A percentile compares a stretch with the other conserved stretches of the same genome.
Evolutionary conservation across 176 grass and related monocot genomes (phyloP).

Genomic region (Coix lacrymajobi): DNA sequence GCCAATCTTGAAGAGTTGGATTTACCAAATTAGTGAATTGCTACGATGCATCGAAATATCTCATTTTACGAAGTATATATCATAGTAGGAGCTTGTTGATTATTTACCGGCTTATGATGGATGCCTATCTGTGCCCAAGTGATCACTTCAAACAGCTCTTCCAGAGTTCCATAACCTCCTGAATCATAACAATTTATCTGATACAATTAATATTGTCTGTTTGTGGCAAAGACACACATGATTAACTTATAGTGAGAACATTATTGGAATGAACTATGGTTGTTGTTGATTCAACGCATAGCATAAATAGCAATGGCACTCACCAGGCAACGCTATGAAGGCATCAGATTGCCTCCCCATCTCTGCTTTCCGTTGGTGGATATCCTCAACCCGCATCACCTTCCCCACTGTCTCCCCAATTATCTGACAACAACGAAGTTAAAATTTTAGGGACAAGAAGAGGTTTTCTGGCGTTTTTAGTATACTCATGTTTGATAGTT

Average conservation of each 20-base stretch:
- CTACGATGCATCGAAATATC: too few species aligned
- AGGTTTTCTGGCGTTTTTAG: too few species aligned
- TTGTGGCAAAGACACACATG: too few species aligned
- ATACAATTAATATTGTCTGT: too few species aligned
- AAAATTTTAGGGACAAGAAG: too few species aligned
- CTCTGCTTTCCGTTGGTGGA: not conserved
- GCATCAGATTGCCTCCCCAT: not conserved
- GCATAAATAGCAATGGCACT: not conserved
- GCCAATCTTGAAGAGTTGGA: constrained; percentile 32
- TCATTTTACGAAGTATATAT: too few species aligned
- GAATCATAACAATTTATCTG: not conserved
- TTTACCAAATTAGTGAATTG: too few species aligned
- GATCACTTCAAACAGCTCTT: not conserved
- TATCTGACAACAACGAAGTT: not conserved
- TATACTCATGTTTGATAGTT: too few species aligned
- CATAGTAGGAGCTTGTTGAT: too few species aligned
- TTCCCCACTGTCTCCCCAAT: not conserved
- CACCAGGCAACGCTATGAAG: not conserved
- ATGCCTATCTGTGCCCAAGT: not conserved
- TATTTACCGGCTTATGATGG: not conserved
- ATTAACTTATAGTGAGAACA: too few species aligned
- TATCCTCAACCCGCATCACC: not conserved
- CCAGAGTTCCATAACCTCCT: not conserved
- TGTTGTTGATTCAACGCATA: too few species aligned
- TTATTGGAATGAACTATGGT: too few species aligned